Evolutionary conservation across 495 filamentous ascomycete species (phyloP), one percentile per base, ranked within the genome.

Genomic region (Penicillium coprophilum): DNA sequence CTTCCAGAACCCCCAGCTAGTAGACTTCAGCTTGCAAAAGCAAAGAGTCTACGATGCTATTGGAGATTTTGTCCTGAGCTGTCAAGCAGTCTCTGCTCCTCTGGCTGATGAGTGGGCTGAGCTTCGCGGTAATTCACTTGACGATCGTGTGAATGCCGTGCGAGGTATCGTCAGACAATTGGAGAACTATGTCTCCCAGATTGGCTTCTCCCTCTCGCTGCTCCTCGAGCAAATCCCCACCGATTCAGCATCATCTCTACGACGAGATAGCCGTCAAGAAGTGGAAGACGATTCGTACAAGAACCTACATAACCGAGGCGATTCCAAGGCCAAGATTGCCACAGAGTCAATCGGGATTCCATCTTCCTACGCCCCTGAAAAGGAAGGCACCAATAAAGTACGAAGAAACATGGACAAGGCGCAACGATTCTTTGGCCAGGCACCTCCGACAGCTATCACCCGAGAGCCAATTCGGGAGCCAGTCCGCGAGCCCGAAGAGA

Each of bases 71-170:
- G 72, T 97, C 12, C 66, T 96, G 19, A 84, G 86, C 53, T 96
- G 91, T 67, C 93, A 97, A 69, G 84, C 85, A 8, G 86, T 97
- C 11, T 87, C 92, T 11, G 89, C 90, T 13, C 93, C 95, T 32
- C 76, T 98, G 28, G 89, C 87, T 11, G 94, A 98, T 67, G 94
- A 98, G 71, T 98, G 94, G 94, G 84, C 92, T 20, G 91, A 95
- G 62, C 75, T 89, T 12, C 85, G 92, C n/a, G 91, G 91, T 4
- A 90, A 93, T 64, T 89, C 92, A 15, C 78, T 98, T n/a, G 93
- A 96, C 58, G 90, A 92, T 57, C 84, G 93, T 36, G 67, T 98
- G 34, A 89, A 87, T 59, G 84, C 86, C 54, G 87, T 96, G 50
- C 81, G 87, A 41, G 77, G 81, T 27, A 87, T 90, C 55, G 83